Conservation (phyloP, 805 yeast species). For the Candida coleopterorum region DNA sequence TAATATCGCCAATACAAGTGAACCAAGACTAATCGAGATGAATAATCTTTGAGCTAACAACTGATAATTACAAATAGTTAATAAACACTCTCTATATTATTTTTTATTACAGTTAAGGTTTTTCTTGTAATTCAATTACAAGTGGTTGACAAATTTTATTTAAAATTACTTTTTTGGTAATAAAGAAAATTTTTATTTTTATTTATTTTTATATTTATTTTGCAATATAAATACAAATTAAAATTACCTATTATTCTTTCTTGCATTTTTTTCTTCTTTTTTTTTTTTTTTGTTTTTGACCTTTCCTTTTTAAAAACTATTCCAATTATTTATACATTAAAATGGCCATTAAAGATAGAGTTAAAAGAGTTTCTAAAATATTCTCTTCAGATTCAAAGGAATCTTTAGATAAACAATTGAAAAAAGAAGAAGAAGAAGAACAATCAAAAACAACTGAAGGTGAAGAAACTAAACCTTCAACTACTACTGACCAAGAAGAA, state of each 20-base stretch:
- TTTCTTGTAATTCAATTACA: no score
- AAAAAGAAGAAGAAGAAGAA: conserved; percentile 5
- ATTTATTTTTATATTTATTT: background rate
- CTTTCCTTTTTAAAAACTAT: background rate
- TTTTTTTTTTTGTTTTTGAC: background rate
- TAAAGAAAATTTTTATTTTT: no score
- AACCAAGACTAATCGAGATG: no score
- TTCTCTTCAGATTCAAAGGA: conserved; percentile 26
- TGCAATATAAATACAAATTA: background rate
- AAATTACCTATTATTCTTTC: background rate
- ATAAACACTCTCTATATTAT: no score
- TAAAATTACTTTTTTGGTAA: background rate
- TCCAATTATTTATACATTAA: conserved; percentile 1
- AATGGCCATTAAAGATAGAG: conserved; percentile 36
- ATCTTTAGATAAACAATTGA: conserved; percentile 11
- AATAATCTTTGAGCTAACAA: no score
- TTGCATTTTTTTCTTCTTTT: background rate
- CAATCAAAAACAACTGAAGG: conserved; percentile 8
- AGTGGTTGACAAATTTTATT: no score
- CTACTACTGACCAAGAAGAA: background rate
- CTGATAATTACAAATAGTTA: no score
- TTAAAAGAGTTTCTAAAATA: conserved; percentile 35
- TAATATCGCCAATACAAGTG: no score
- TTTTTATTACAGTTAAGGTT: no score
- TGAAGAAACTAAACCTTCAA: no score